Evolutionary conservation across 2,329 filamentous ascomycete genomes (phyloP), one percentile per base, ranked within the genome.

Genomic region (Aspergillus sergii): DNA sequence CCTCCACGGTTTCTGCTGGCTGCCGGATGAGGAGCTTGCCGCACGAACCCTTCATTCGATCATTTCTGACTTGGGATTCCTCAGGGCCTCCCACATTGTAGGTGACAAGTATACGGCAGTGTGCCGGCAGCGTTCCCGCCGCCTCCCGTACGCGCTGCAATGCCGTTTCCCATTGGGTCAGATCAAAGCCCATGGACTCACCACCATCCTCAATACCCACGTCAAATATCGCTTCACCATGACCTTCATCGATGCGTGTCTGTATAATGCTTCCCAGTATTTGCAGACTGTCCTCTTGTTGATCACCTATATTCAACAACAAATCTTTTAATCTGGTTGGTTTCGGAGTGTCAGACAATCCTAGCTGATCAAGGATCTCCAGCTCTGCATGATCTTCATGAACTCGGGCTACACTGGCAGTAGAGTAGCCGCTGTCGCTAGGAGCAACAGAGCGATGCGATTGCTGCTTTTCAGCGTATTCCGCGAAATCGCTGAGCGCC

Each of bases 391-490:
- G 91, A 68, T 95, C 89, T 71, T 91, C 87, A 41, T 79, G 72
- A 39, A 72, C 72, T 55, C 68, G 73, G 55, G 75, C 73, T 23
- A 73, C 69, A 51, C 69, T 75, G 2, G 72, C 72, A 5, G 76
- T 81, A 34, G 76, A 76, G 62, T 80, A 78, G 39, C 76, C 77
- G 68, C 76, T 81, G 62, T 81, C 78, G 66, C 76, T 79, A 12
- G 78, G 75, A 14, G 76, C 72, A 11, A 67, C 69, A 16, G 75
- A 72, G 48, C 79, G 78, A 30, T 73, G 76, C 28, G 89, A 89
- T 78, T 98, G 95, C 77, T 98, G 94, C 76, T 93, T 91, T 78
- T 98, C 93, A 68, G 97, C 95, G 73, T 97, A 98, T 73, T 99
- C 95, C 78, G 94, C 93, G 76, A 99, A 99, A 72, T 98, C 95